Base-by-base conservation (phyloP, 2,329 filamentous ascomycete genomes). In the Eutypella sp. region DNA sequence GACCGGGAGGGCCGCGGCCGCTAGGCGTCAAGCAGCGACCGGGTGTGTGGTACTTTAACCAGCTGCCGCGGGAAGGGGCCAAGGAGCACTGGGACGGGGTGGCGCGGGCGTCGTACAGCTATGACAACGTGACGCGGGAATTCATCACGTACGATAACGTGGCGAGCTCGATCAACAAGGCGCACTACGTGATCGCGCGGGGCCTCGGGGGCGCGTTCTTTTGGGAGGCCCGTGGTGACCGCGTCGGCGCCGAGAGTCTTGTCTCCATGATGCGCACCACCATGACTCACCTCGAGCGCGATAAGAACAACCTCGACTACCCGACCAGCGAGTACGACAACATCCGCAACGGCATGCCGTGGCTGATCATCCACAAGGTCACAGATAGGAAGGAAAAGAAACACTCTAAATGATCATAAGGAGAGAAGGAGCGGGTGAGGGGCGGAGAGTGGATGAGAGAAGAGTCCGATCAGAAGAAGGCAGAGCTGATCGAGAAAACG, bases 171-270 rank as follows among this genome's bases (percentile, higher is more conserved):
- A 62, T 61, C 23, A 59, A 68, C 52, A 95, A 93, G 70, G 77
- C 77, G 1, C 61, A 70, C 8, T 92, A 84, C 58, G 73, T 93
- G 52, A 68, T 71, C 54, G 57, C 5, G 29, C 29, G 68, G 19
- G 70, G 76, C 0, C 74, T 95, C 1, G 88, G 85, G 1, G 89
- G 89, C 11, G 83, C 79, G 0, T 87, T 93, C 73, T 95, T 86
- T 77, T 95, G 89, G 89, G 88, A 93, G 65, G 84, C 81, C 9
- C 85, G 80, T 53, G 83, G 81, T 11, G 89, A 95, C 57, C 69
- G 64, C 52, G 55, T 50, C 1, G 75, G 71, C 24, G 59, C 56
- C 1, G 51, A 57, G 16, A 89, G 85, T 56, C 67, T 92, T 50
- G 79, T 87, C 16, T 62, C 67, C n/a, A 74, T 73, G 8, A 59